Percentiles rank a stretch among this genome's conserved stretches.
Evolutionary conservation across 1,284 basidiomycete genomes (phyloP).

Genomic region (Sporisorium graminicola): DNA sequence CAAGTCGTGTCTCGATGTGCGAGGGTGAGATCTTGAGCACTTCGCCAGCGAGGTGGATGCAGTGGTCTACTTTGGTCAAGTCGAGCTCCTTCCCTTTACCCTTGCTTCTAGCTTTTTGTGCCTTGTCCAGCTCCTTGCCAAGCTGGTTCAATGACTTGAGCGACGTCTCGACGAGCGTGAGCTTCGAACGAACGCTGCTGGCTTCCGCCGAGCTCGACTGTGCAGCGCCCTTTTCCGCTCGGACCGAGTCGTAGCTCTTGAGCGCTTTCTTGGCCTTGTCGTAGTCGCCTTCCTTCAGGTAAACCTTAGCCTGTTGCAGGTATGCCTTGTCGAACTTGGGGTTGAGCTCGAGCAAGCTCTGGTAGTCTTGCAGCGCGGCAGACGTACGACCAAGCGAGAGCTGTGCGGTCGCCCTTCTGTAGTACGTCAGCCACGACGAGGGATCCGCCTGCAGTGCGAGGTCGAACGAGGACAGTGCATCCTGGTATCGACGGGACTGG

Average conservation of each 20-base stretch:
- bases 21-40: constrained; percentile 63
- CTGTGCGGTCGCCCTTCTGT: constrained; percentile 65
- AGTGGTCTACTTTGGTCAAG: constrained; percentile 53
- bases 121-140: constrained; percentile 55
- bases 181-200: constrained; percentile 38
- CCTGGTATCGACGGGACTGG: constrained; percentile 55
- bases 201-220: constrained; percentile 22
- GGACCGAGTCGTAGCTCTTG: constrained; percentile 30
- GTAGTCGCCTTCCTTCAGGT: constrained; percentile 63
- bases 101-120: constrained; percentile 29
- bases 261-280: constrained; percentile 52
- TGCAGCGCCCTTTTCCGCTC: constrained; percentile 28
- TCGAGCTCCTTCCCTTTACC: constrained; percentile 48
- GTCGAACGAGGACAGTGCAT: constrained; percentile 62
- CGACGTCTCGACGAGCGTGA: constrained; percentile 26
- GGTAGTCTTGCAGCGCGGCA: constrained; percentile 62
- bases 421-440: constrained; percentile 63
- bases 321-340: constrained; percentile 65
- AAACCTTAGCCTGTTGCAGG: constrained; percentile 62
- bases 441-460: constrained; percentile 58
- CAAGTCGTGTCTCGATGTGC: constrained; percentile 55
- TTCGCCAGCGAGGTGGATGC: constrained; percentile 53
- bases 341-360: constrained; percentile 58
- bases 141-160: constrained; percentile 51
- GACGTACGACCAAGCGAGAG: constrained; percentile 65